These are phyloP conservation scores for Cercospora beticola DNA, from an alignment of 2,329 filamentous ascomycete species.

Conservation along the genomic window DNA sequence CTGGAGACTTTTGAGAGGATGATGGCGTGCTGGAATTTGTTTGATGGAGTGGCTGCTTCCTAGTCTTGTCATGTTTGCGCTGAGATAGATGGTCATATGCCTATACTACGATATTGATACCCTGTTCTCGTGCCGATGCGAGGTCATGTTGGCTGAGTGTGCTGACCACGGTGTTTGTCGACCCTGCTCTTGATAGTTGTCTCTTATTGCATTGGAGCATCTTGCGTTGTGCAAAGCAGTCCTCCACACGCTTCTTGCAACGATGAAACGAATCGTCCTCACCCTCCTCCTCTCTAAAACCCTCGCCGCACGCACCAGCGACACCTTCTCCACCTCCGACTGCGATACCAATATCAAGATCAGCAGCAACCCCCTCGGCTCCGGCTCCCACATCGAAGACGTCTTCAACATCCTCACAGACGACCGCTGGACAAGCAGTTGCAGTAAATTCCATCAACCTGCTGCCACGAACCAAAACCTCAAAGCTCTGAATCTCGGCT, in stretches of 20 bases:
- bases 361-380: not conserved
- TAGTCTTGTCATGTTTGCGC: not conserved
- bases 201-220: not conserved
- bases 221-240: not conserved
- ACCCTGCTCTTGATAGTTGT: not conserved
- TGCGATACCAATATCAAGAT: not conserved
- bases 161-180: not conserved
- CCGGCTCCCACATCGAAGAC: not conserved
- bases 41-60: not conserved
- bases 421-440: not conserved
- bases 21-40: not conserved
- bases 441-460: not conserved
- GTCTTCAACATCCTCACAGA: constrained; percentile 1
- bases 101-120: not conserved
- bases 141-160: not conserved
- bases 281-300: not conserved
- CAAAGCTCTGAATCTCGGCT: not conserved
- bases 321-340: not conserved
- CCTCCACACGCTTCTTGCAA: not conserved
- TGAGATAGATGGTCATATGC: not conserved
- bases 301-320: not conserved
- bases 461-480: not conserved
- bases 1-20: not conserved
- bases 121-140: not conserved
- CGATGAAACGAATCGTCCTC: not conserved